These are phyloP conservation scores for Nigrospora osmanthi DNA, from an alignment of 2,329 filamentous ascomycete genomes.

Conservation along the genomic window DNA sequence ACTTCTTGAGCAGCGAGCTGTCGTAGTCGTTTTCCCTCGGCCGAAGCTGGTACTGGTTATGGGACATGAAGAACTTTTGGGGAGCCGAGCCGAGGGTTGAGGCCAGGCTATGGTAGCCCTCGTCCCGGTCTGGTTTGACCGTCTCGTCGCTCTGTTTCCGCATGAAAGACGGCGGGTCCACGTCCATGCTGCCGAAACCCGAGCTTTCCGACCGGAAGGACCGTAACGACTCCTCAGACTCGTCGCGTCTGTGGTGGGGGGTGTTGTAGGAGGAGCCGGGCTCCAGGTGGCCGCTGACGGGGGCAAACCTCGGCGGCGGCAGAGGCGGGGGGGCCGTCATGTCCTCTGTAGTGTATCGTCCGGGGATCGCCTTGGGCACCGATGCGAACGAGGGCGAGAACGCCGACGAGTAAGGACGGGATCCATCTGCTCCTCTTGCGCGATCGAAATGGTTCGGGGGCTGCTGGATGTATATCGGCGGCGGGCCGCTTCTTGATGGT, in stretches of 20 bases:
- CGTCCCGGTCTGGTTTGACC: constrained; percentile 14
- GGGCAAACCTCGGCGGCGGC: constrained; percentile 24
- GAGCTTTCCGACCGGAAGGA: background rate
- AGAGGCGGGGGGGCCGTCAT: constrained; percentile 24
- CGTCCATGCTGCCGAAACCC: constrained; percentile 17
- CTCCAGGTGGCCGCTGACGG: constrained; percentile 13
- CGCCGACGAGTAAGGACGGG: constrained; percentile 14
- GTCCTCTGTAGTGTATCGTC: constrained; percentile 27
- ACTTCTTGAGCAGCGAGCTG: constrained; percentile 44
- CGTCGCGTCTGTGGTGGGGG: background rate
- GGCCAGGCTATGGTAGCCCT: constrained; percentile 23
- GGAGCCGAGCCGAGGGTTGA: constrained; percentile 26
- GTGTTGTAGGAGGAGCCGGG: constrained; percentile 1
- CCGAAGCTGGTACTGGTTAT: constrained; percentile 40
- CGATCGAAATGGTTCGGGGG: background rate
- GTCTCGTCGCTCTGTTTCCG: constrained; percentile 10
- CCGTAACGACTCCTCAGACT: background rate
- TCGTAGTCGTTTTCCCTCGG: constrained; percentile 35
- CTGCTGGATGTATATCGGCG: constrained; percentile 1
- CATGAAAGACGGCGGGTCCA: constrained; percentile 12
- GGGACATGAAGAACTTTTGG: constrained; percentile 39
- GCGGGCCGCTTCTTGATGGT: background rate
- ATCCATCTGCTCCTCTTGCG: constrained; percentile 4
- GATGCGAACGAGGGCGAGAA: constrained; percentile 21
- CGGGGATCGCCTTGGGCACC: constrained; percentile 29